These are phyloP conservation scores for Alternaria brassicicola DNA, from an alignment of 2,329 filamentous ascomycete genomes.

Conservation along the genomic window DNA sequence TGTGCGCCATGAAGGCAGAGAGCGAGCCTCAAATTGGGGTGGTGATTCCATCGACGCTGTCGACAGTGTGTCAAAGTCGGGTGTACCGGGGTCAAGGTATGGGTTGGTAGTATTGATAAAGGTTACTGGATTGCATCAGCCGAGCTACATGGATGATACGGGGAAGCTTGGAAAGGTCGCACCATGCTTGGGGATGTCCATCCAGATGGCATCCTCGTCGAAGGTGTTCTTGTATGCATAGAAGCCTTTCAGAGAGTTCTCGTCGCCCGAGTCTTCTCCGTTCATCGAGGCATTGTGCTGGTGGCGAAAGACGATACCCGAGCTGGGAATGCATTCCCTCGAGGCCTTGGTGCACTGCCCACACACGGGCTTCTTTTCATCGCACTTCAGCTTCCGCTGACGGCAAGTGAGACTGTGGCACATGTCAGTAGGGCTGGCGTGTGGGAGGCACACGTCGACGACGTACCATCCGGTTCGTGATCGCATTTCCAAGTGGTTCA, in stretches of 20 bases:
- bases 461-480: slow-evolving; percentile 51
- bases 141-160: not conserved
- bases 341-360: slow-evolving; percentile 66
- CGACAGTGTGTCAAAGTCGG: slow-evolving; percentile 44
- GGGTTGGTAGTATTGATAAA: slow-evolving; percentile 68
- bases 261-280: slow-evolving; percentile 52
- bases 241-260: slow-evolving; percentile 63
- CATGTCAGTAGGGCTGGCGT: slow-evolving; percentile 18
- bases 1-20: slow-evolving; percentile 36
- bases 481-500: slow-evolving; percentile 37
- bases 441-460: no score
- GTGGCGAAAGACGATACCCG: slow-evolving; percentile 69
- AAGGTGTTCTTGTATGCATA: slow-evolving; percentile 72
- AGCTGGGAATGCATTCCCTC: slow-evolving; percentile 65
- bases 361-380: slow-evolving; percentile 66
- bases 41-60: slow-evolving; percentile 42
- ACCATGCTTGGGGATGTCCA: slow-evolving; percentile 66
- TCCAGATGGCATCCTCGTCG: slow-evolving; percentile 64
- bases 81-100: slow-evolving; percentile 57
- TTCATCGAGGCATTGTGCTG: slow-evolving; percentile 75
- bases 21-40: slow-evolving; percentile 36
- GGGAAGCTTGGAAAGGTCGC: slow-evolving; percentile 18
- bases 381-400: slow-evolving; percentile 68
- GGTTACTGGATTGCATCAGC: slow-evolving; percentile 54
- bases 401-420: slow-evolving; percentile 58